These are phyloP conservation scores for Oryza glumipatula DNA, from an alignment of 176 grass and related monocot species.

Conservation along the genomic window DNA sequence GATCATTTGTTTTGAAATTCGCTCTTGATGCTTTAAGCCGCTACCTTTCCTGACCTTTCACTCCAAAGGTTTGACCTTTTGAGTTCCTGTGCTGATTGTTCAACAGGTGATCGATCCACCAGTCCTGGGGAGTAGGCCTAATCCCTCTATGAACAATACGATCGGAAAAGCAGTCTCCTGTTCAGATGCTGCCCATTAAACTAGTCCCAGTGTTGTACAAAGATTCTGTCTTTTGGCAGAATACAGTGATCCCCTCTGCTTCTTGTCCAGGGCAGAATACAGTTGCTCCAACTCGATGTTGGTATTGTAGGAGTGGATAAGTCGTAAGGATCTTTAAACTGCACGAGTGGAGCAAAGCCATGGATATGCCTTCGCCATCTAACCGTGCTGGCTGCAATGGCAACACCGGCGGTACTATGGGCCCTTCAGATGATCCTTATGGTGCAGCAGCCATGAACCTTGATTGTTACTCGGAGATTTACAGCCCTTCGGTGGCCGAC, in stretches of 20 bases:
- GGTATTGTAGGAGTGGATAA: conserved; percentile 6
- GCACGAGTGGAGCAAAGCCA: conserved; percentile 17
- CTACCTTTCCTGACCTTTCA: conserved; percentile 31
- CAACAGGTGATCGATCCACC: conserved; percentile 40
- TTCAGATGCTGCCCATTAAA: conserved; percentile 38
- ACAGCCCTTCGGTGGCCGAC: conserved; percentile 51
- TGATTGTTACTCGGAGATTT: conserved; percentile 68
- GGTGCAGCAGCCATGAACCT: conserved; percentile 49
- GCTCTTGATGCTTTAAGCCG: conserved; percentile 29
- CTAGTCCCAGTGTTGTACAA: conserved; percentile 15
- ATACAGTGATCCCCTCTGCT: conserved; percentile 33
- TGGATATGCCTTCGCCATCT: conserved; percentile 50
- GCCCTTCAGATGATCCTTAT: conserved; percentile 59
- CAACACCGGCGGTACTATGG: conserved; percentile 22
- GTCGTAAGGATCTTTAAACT: conserved; percentile 2
- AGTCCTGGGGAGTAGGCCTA: background rate
- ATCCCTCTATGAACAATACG: conserved; percentile 23
- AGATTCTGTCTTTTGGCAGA: conserved; percentile 40
- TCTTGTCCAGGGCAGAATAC: conserved; percentile 23
- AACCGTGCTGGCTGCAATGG: conserved; percentile 30
- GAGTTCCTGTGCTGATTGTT: conserved; percentile 30
- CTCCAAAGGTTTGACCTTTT: conserved; percentile 40
- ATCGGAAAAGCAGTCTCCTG: conserved; percentile 28
- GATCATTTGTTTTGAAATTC: conserved; percentile 25
- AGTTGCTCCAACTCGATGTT: conserved; percentile 34